Base-by-base conservation (phyloP, 2,329 filamentous ascomycete species). In the Rutstroemia sydowiana region DNA sequence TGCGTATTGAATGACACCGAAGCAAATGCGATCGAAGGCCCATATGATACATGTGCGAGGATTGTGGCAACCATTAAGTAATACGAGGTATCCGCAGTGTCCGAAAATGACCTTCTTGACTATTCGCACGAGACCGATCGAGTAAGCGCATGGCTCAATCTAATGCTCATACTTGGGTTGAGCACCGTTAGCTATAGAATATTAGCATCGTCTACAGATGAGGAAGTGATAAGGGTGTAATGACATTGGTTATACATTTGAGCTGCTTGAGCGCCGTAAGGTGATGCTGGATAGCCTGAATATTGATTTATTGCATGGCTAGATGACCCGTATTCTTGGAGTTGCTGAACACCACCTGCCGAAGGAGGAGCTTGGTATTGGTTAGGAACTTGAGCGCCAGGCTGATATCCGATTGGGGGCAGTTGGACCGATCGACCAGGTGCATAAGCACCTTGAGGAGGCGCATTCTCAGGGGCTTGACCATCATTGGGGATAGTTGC, bases 361-460 rank as follows among this genome's bases (percentile, higher is more conserved):
- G 82, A 80, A n/a, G 43, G 41, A 5, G 39, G 13, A 32, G 45
- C 48, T 31, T 51, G 52, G 30, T 52, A 53, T 28, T 53, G 51
- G n/a, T 37, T 42, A 18, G 75, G 72, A 20, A 76, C 72, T 60
- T 78, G 74, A 50, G 73, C 71, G 44, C 76, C 73, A 28, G 80
- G 74, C 63, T 85, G 80, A 63, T 89, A 91, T 11, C 83, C 84
- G 63, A 90, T 88, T 7, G 48, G 86, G 42, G 87, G 87, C 28
- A 90, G 73, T 63, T 88, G 86, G 52, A 80, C 75, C 40, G 83
- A 76, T 40, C 79, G 75, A 57, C 68, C 70, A 57, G 71, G 71
- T 57, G 73, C 71, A 53, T 76, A 75, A 32, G 70, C 66, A 32
- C 69, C 66, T 44, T 59, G 75, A 45, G 59, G 76, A 65, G 70